Base-by-base conservation (phyloP, 2,329 filamentous ascomycete species). In the Uncinocarpus reesii region DNA sequence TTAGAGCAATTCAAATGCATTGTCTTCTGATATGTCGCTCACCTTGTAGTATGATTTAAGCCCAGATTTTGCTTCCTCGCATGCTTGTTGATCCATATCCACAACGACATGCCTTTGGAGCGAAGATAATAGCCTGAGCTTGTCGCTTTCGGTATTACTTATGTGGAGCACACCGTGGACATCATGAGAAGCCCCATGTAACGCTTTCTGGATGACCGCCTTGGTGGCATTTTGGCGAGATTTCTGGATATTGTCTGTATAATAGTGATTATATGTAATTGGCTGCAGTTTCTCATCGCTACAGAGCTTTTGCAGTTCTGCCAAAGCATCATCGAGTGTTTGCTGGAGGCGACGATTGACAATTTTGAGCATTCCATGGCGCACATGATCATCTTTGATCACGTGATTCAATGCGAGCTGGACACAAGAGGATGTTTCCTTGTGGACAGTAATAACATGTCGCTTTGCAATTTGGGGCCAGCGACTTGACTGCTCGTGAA, bases 201-300 rank as follows among this genome's bases (percentile, higher is more conserved):
- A n/a, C n/a, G n/a, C n/a, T n/a, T n/a, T n/a, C n/a, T n/a, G n/a
- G n/a, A n/a, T n/a, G n/a, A n/a, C n/a, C n/a, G n/a, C n/a, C n/a
- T n/a, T n/a, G n/a, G n/a, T 24, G 7, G 38, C 48, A n/a, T 54
- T 42, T 8, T 50, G 8, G 18, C 56, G 49, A 1, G 52, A 43
- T 15, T 58, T 58, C 50, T 62, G 59, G n/a, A 65, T 53, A 46
- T 58, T 64, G 20, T 63, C 59, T 1, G 57, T 64, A 26, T 62
- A 64, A 41, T 62, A 64, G 15, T 35, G 48, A 41, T 64, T 65
- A 48, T 60, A 64, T 0, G 62, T 65, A 18, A 65, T 57, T 1
- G 57, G 58, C 16, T 59, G 55, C 1, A 57, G 36, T 2, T 38
- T 29, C 42, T 59, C 55, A 43, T 59, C 57, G 3, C 49, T 20